Evolutionary conservation across 805 yeast genomes (phyloP).

Genomic region (Ogataea chonburiensis): DNA sequence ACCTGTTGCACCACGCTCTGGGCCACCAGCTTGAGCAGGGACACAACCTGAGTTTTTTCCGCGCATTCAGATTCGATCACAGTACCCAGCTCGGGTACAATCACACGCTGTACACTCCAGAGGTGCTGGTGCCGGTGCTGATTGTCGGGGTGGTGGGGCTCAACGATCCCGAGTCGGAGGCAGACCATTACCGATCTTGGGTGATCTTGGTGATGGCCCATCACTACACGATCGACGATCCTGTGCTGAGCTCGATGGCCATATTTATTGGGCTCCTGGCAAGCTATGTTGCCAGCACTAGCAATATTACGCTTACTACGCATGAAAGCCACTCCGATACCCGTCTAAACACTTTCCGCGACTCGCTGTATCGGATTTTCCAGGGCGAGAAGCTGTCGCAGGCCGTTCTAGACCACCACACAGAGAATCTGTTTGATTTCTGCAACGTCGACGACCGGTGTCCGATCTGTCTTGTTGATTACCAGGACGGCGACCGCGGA

Average conservation of each 20-base stretch:
- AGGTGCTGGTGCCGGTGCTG: slow-evolving; percentile 29
- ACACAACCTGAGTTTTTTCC: slow-evolving; percentile 36
- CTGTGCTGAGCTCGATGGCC: slow-evolving; percentile 45
- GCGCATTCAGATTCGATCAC: slow-evolving; percentile 43
- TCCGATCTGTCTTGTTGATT: slow-evolving; percentile 53
- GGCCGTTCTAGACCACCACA: slow-evolving; percentile 18
- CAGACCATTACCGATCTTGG: slow-evolving; percentile 47
- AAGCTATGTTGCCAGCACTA: slow-evolving; percentile 22
- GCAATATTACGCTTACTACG: slow-evolving; percentile 11
- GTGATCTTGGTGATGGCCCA: slow-evolving; percentile 63
- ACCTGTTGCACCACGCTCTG: slow-evolving; percentile 27
- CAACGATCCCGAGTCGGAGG: slow-evolving; percentile 16
- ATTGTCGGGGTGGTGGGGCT: slow-evolving; percentile 34
- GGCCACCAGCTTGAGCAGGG: slow-evolving; percentile 32
- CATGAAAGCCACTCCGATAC: slow-evolving; percentile 13
- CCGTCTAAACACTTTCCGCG: slow-evolving; percentile 24
- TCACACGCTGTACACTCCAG: slow-evolving; percentile 15
- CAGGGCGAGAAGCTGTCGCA: slow-evolving; percentile 19
- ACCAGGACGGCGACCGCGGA: slow-evolving; percentile 44
- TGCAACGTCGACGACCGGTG: slow-evolving; percentile 38
- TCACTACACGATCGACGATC: slow-evolving; percentile 39
- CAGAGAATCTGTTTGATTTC: slow-evolving; percentile 20
- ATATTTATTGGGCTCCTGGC: slow-evolving; percentile 25
- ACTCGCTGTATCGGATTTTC: slow-evolving; percentile 24
- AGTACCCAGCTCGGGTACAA: slow-evolving; percentile 19